These are phyloP conservation scores for Sphagnurus paluster DNA, from an alignment of 1,284 basidiomycete species.

Conservation along the genomic window DNA sequence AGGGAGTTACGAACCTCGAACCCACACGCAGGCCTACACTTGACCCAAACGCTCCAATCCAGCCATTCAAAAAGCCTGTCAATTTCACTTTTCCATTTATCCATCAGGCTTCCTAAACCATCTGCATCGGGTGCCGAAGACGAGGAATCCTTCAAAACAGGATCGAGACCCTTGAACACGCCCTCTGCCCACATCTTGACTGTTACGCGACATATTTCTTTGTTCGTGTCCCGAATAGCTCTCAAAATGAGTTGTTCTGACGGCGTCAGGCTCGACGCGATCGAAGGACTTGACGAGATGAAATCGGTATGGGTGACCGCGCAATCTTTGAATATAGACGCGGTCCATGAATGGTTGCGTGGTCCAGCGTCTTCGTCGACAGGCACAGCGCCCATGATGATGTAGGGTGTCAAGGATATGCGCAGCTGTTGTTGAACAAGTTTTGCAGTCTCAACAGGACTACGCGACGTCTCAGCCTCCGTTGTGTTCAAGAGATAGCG, in stretches of 20 bases:
- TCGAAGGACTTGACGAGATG: conserved; percentile 1
- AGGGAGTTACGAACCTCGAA: conserved; percentile 34
- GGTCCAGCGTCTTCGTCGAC: background rate
- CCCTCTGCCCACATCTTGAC: conserved; percentile 44
- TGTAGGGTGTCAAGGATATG: conserved; percentile 12
- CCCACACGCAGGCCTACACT: conserved; percentile 40
- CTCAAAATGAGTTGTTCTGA: conserved; percentile 8
- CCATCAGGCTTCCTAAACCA: conserved; percentile 13
- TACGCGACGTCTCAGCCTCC: background rate
- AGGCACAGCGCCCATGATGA: conserved; percentile 7
- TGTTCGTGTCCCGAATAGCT: conserved; percentile 33
- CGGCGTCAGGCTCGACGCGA: background rate
- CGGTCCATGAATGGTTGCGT: conserved; percentile 3
- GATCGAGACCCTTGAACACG: conserved; percentile 32
- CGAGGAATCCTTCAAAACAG: conserved; percentile 7
- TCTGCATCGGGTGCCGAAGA: background rate
- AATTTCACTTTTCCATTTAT: conserved; percentile 30
- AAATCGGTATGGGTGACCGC: conserved; percentile 11
- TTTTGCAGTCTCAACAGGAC: background rate
- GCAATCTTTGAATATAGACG: conserved; percentile 9
- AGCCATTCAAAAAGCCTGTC: conserved; percentile 41
- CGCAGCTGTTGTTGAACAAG: conserved; percentile 6
- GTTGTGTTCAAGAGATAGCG: conserved; percentile 5
- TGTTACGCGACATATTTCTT: conserved; percentile 48
- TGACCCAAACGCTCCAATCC: conserved; percentile 47